Base-by-base conservation (phyloP, 2,329 filamentous ascomycete genomes). In the Cadophora sp. region DNA sequence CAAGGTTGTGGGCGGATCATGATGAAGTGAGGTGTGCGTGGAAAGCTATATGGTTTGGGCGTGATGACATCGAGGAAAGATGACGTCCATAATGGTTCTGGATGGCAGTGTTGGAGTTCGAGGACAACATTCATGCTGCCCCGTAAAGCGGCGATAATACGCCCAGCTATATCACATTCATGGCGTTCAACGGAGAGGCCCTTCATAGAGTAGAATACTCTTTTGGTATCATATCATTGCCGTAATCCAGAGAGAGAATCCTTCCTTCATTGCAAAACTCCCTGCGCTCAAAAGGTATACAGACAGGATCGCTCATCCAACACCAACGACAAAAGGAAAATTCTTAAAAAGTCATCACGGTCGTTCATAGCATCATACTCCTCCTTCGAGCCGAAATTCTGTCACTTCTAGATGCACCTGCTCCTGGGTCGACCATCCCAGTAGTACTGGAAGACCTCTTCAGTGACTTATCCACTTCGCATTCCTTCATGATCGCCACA, bases 1-100 rank as follows among this genome's bases (percentile, higher is more conserved):
- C 75, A 94, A 94, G 83, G 90, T 90, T 48, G 87, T 79, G 34
- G 73, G 74, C 16, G 69, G 74, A 34, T 76, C 74, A 70, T 77
- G 73, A 76, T 72, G 51, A 40, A 40, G 48, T 22, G 43, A 40
- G 26, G 5, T 34, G 31, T 34, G 2, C 11, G n/a, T 31, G 46
- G 27, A 22, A 40, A 31, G n/a, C 5, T 51, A 55, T 8, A 2
- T 22, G 40, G 12, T 22, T n/a, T n/a, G n/a, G n/a, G n/a, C 22
- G 27, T 26, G 5, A 24, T n/a, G 51, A 34, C 22, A 22, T 31
- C 29, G 16, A 8, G 22, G 40, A 31, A 43, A 22, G 7, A 59
- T 19, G 16, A 22, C 9, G 34, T 24, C 22, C 12, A 14, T 8
- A 37, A 37, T 31, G 19, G 53, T 34, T 37, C 6, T 4, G 14